Evolutionary conservation across 2,329 filamentous ascomycete genomes (phyloP).

Genomic region (Spiromastix sp.): DNA sequence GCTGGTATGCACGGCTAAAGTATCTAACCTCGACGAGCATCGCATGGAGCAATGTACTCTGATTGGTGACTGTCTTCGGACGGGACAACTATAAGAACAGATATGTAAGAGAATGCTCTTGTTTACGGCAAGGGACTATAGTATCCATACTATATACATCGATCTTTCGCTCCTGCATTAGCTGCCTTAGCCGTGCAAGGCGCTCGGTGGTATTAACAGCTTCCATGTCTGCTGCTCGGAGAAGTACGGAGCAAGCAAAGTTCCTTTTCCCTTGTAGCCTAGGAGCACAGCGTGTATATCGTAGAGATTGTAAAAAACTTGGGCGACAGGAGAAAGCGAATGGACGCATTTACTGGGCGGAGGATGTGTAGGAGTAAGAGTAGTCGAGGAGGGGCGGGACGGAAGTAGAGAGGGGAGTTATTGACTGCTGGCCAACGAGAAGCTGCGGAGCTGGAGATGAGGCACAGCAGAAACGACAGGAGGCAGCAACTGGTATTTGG

Average conservation of each 20-base stretch:
- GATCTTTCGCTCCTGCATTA: conserved; percentile 80
- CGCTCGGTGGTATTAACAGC: conserved; percentile 68
- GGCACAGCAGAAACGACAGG: not conserved
- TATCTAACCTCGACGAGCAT: conserved; percentile 62
- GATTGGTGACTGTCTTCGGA: conserved; percentile 97
- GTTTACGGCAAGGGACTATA: conserved; percentile 6
- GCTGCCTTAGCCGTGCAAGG: conserved; percentile 62
- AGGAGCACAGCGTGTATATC: conserved; percentile 13
- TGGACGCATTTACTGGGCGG: conserved; percentile 21
- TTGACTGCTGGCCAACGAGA: conserved; percentile 4
- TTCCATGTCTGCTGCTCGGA: conserved; percentile 53
- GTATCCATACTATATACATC: conserved; percentile 74
- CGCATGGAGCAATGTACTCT: conserved; percentile 95
- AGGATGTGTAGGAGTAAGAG: too few relatives aligned
- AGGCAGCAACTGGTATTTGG: not conserved
- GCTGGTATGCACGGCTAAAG: not conserved
- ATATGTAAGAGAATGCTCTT: conserved; percentile 26
- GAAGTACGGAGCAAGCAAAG: conserved; percentile 28
- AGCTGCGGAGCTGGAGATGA: conserved; percentile 6
- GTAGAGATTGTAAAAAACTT: conserved; percentile 1
- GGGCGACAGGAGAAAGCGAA: conserved; percentile 7
- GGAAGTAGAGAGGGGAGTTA: conserved; percentile 1
- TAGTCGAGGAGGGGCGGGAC: conserved; percentile 17
- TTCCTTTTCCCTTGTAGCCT: conserved; percentile 22
- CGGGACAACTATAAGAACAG: conserved; percentile 60